Conservation (phyloP, 257 asterid genomes). For the Fraxinus quadrangulata region DNA sequence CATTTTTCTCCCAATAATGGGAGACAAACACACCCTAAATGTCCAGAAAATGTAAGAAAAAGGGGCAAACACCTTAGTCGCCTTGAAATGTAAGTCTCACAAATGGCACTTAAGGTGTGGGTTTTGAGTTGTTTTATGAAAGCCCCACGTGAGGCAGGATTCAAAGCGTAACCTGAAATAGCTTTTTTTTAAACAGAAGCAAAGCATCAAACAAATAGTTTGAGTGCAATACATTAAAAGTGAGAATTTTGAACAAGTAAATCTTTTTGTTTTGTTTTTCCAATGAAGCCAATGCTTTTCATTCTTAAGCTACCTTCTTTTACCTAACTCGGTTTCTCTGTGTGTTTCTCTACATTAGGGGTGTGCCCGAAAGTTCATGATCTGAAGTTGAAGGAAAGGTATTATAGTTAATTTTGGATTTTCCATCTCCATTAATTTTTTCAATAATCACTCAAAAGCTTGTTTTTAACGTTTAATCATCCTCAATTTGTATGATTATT, state of each 20-base stretch:
- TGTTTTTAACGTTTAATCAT: too few relatives aligned
- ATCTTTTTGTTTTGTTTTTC: constrained; percentile 12
- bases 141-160: not conserved
- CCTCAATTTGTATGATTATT: not conserved
- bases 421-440: not conserved
- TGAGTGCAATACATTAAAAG: not conserved
- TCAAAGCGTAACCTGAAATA: not conserved
- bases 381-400: constrained; percentile 95
- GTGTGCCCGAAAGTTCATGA: constrained; percentile 91
- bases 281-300: not conserved
- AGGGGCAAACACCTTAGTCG: not conserved
- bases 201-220: not conserved
- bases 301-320: not conserved
- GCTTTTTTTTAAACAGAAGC: not conserved
- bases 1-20: too few relatives aligned
- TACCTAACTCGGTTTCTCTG: constrained; percentile 7
- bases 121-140: not conserved
- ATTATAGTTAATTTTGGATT: constrained; percentile 23
- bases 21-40: not conserved
- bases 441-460: not conserved
- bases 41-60: not conserved
- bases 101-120: not conserved
- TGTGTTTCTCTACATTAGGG: constrained; percentile 49
- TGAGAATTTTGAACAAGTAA: not conserved
- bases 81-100: not conserved